Conservation (phyloP, 2,329 filamentous ascomycete species). For the Mycosphaerelloides madeirae region DNA sequence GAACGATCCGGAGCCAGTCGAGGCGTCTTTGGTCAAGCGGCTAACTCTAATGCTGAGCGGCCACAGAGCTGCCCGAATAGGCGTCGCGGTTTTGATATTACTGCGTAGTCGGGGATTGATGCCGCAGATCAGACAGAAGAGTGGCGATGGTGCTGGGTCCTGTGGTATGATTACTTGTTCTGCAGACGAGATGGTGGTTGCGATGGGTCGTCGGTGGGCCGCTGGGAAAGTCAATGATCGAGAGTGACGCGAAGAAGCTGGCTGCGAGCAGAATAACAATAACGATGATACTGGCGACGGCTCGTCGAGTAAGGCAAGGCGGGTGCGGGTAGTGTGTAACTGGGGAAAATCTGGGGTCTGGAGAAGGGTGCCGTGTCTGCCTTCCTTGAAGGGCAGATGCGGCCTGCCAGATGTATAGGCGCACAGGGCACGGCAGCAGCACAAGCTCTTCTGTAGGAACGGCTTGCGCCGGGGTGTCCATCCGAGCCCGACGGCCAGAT, state of each 20-base stretch:
- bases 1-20: constrained; percentile 12
- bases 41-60: constrained; percentile 21
- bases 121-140: not conserved
- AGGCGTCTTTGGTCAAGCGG: constrained; percentile 15
- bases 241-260: no score
- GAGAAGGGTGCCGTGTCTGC: constrained; percentile 18
- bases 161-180: no score
- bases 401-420: constrained; percentile 1
- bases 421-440: constrained; percentile 6
- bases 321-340: constrained; percentile 1
- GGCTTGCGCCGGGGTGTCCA: constrained; percentile 7
- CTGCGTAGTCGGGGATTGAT: no score
- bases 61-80: constrained; percentile 15
- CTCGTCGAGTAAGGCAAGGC: no score
- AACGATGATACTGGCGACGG: not conserved
- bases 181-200: no score
- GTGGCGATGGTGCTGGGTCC: constrained; percentile 12
- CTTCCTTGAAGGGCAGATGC: constrained; percentile 4
- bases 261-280: no score
- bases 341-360: constrained; percentile 26
- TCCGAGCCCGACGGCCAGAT: constrained; percentile 4
- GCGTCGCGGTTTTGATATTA: constrained; percentile 10
- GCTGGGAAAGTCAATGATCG: no score
- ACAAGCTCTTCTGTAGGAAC: constrained; percentile 9
- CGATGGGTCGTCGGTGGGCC: no score